Percentiles rank a stretch among this genome's conserved stretches.
Conservation (phyloP, 2,329 filamentous ascomycete species). For the Aspergillus clavatus region DNA sequence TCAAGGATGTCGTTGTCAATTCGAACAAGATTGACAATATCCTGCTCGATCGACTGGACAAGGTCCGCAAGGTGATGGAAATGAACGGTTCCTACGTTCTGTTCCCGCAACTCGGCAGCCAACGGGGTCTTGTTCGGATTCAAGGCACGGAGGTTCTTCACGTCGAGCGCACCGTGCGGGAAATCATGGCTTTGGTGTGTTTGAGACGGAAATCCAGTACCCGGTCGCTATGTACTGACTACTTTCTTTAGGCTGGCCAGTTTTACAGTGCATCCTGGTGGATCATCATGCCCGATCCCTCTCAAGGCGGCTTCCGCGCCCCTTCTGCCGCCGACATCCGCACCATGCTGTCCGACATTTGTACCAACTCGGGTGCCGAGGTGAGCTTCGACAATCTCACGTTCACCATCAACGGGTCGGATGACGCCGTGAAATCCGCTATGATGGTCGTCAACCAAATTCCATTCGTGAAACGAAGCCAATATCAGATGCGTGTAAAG, state of each 20-base stretch:
- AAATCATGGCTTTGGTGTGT: conserved; percentile 87
- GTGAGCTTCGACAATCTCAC: conserved; percentile 90
- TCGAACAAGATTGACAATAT: conserved; percentile 94
- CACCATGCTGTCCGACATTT: conserved; percentile 91
- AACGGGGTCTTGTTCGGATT: conserved; percentile 78
- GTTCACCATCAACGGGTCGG: conserved; percentile 90
- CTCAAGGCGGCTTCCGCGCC: conserved; percentile 54
- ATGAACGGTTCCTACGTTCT: conserved; percentile 92
- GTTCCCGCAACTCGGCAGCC: conserved; percentile 80
- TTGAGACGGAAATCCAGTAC: not conserved
- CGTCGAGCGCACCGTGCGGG: conserved; percentile 88
- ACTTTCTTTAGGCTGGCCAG: conserved; percentile 66
- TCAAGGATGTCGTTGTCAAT: conserved; percentile 88
- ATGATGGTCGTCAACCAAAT: conserved; percentile 90
- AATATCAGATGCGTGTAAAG: conserved; percentile 93
- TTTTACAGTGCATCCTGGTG: conserved; percentile 98
- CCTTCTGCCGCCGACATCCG: conserved; percentile 67
- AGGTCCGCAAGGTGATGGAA: conserved; percentile 96
- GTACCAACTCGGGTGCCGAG: conserved; percentile 91
- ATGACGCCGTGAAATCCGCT: conserved; percentile 94
- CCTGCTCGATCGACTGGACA: conserved; percentile 82
- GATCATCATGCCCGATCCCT: conserved; percentile 71
- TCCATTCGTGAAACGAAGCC: conserved; percentile 77
- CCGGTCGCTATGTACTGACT: conserved; percentile 2
- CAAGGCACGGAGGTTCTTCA: conserved; percentile 91